These are phyloP conservation scores for Sistotremastrum suecicum DNA, from an alignment of 768 basidiomycete species.

Conservation along the genomic window DNA sequence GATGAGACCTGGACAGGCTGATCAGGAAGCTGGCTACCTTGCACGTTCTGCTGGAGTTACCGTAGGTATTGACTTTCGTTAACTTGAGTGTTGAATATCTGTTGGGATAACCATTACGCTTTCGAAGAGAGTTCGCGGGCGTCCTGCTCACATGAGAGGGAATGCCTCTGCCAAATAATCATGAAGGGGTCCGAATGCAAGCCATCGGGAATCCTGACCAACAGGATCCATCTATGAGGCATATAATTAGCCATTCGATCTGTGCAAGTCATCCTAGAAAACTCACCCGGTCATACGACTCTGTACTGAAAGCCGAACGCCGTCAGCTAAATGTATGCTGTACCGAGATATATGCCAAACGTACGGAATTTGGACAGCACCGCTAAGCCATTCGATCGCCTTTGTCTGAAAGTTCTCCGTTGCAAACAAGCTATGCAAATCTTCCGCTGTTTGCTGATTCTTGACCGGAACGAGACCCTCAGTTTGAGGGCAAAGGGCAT, in stretches of 20 bases:
- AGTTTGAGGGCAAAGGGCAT: slow-evolving; percentile 21
- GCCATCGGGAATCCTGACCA: slow-evolving; percentile 39
- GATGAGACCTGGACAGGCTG: slow-evolving; percentile 9
- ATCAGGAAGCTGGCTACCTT: too few relatives aligned
- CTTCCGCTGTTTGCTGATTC: slow-evolving; percentile 22
- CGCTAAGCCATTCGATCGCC: slow-evolving; percentile 33
- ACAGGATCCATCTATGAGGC: slow-evolving; percentile 24
- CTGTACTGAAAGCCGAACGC: slow-evolving; percentile 29
- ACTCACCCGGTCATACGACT: slow-evolving; percentile 29
- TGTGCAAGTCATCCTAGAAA: slow-evolving; percentile 1
- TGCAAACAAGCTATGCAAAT: slow-evolving; percentile 18
- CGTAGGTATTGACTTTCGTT: slow-evolving; percentile 25
- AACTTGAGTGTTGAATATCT: slow-evolving; percentile 22
- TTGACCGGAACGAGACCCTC: slow-evolving; percentile 18
- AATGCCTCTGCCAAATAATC: slow-evolving; percentile 10
- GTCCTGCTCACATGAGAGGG: neutral
- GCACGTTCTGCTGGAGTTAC: neutral
- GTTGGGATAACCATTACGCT: neutral
- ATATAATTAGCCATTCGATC: neutral
- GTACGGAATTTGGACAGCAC: slow-evolving; percentile 25
- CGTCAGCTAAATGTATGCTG: slow-evolving; percentile 18
- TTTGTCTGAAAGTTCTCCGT: slow-evolving; percentile 22
- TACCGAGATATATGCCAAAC: slow-evolving; percentile 5
- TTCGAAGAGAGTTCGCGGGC: neutral
- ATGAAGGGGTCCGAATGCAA: slow-evolving; percentile 27